Percentiles rank a stretch among this genome's conserved stretches.
Evolutionary conservation across 176 grass and related monocot genomes (phyloP).

Genomic region (Puccinellia tenuiflora): DNA sequence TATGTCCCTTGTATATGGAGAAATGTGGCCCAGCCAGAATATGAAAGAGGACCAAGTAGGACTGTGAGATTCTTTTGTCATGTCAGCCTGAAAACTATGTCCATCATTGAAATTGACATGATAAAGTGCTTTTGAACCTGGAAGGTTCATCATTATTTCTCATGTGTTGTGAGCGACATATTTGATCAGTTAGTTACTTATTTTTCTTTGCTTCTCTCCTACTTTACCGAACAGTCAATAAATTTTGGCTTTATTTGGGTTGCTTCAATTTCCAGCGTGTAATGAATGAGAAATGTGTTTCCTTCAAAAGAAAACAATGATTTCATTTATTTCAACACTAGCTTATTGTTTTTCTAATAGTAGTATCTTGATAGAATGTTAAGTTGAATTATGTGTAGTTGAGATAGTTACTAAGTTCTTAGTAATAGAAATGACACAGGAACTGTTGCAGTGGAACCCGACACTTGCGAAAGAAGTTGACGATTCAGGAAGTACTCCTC

Average conservation of each 20-base stretch:
- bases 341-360: neutral
- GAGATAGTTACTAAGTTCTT: constrained; percentile 32
- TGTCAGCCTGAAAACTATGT: neutral
- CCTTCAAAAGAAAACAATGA: neutral
- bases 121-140: neutral
- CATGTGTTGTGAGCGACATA: neutral
- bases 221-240: neutral
- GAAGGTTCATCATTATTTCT: neutral
- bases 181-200: constrained; percentile 9
- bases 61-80: neutral
- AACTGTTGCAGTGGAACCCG: constrained; percentile 44
- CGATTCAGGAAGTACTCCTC: constrained; percentile 43
- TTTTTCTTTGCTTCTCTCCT: neutral
- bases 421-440: constrained; percentile 48
- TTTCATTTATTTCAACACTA: neutral
- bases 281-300: neutral
- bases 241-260: neutral
- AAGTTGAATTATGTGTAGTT: neutral
- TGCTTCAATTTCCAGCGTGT: neutral
- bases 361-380: neutral
- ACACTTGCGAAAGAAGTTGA: constrained; percentile 42
- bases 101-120: neutral
- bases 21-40: neutral
- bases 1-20: neutral
- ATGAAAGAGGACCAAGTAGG: neutral